phyloP scores from a whole-genome alignment of 2,329 filamentous ascomycete species.

The Fusarium pseudonygamai region DNA sequence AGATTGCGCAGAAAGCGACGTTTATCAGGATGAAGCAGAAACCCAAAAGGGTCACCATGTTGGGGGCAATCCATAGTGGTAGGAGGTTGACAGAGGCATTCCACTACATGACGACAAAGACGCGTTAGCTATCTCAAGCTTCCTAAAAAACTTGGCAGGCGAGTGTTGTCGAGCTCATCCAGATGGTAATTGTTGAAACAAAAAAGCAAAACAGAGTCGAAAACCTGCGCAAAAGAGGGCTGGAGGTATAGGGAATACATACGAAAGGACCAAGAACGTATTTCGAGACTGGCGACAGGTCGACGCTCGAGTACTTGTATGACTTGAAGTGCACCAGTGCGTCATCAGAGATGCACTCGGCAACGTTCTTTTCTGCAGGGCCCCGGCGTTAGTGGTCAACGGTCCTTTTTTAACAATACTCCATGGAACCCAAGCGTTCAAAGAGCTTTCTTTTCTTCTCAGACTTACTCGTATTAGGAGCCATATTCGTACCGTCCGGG shows the following conservation, averaged over 20 bases:
- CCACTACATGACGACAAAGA: conserved; percentile 70
- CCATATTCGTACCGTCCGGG: conserved; percentile 46
- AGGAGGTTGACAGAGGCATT: conserved; percentile 93
- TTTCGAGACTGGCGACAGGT: conserved; percentile 92
- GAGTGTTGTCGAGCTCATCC: neutral
- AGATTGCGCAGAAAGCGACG: conserved; percentile 76
- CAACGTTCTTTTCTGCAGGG: conserved; percentile 59
- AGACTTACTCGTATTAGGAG: conserved; percentile 48
- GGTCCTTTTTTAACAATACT: neutral
- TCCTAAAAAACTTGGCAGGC: conserved; percentile 1
- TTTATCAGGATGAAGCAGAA: conserved; percentile 95
- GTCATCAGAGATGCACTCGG: conserved; percentile 86
- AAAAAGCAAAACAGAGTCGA: conserved; percentile 12
- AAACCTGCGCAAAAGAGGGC: conserved; percentile 2
- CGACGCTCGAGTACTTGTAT: conserved; percentile 98
- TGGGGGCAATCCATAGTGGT: conserved; percentile 95
- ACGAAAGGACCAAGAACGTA: conserved; percentile 97
- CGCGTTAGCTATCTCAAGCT: conserved; percentile 33
- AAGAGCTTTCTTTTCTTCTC: neutral
- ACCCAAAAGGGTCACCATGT: conserved; percentile 95
- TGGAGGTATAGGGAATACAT: conserved; percentile 52
- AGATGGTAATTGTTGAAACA: neutral
- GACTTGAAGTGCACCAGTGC: conserved; percentile 89
- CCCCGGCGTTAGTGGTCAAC: conserved; percentile 1
- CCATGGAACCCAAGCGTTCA: neutral